Evolutionary conservation across 495 filamentous ascomycete genomes (phyloP).

Genomic region (Rusavskia elegans): DNA sequence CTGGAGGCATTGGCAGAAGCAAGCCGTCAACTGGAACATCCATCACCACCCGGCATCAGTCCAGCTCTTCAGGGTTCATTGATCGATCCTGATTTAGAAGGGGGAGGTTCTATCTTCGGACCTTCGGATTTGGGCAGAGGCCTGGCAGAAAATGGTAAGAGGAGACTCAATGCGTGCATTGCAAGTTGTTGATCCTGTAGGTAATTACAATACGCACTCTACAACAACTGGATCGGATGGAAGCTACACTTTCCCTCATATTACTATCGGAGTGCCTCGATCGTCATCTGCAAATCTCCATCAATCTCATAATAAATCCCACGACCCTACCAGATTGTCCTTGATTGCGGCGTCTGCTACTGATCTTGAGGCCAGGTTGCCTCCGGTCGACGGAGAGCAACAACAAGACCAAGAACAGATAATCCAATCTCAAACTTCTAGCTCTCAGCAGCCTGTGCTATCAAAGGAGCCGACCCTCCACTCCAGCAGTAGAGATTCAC

Average conservation of each 20-base stretch:
- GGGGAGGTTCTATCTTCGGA: too few relatives aligned
- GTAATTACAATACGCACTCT: not conserved
- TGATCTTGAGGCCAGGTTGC: constrained; percentile 21
- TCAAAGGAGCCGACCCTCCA: too few relatives aligned
- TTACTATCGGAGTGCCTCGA: too few relatives aligned
- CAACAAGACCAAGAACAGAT: not conserved
- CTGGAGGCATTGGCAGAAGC: constrained; percentile 72
- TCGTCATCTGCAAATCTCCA: too few relatives aligned
- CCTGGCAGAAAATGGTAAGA: not conserved
- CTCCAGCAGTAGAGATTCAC: too few relatives aligned
- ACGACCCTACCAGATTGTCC: constrained; percentile 21
- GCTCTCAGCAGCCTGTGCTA: too few relatives aligned
- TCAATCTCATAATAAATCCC: not conserved
- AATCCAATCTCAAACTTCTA: too few relatives aligned
- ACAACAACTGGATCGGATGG: not conserved
- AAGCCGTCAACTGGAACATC: constrained; percentile 44
- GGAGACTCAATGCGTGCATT: not conserved
- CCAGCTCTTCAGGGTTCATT: not conserved
- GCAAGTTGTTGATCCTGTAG: not conserved
- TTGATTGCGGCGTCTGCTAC: constrained; percentile 34
- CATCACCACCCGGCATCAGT: not conserved
- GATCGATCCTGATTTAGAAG: not conserved
- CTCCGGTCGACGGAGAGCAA: not conserved
- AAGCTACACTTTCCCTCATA: not conserved
- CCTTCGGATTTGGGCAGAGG: not conserved